phyloP scores from a whole-genome alignment of 139 green algal genomes.

The Dunaliella primolecta region DNA sequence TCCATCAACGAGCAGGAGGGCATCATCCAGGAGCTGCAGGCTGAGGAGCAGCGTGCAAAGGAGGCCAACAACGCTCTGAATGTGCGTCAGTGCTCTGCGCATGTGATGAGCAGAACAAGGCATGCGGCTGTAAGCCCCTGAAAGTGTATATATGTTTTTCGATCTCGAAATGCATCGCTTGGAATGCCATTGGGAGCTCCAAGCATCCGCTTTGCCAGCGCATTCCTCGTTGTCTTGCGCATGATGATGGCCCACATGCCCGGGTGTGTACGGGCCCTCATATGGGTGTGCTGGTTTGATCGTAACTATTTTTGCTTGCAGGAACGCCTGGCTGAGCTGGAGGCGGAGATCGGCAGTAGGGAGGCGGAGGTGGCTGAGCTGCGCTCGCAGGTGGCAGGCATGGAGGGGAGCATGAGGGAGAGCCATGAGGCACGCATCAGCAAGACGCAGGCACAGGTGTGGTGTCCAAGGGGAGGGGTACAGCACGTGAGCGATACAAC shows the following conservation, averaged over 20 bases:
- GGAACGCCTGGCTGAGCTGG: constrained; percentile 20
- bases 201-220: too few species aligned
- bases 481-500: too few species aligned
- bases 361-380: constrained; percentile 16
- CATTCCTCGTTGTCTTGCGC: too few species aligned
- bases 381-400: constrained; percentile 19
- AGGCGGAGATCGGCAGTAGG: constrained; percentile 15
- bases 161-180: too few species aligned
- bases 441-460: constrained; percentile 5
- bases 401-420: constrained; percentile 22
- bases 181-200: too few species aligned
- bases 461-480: background rate
- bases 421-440: constrained; percentile 23
- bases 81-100: background rate
- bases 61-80: constrained; percentile 13
- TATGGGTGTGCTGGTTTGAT: too few species aligned
- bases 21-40: constrained; percentile 16
- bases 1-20: constrained; percentile 22
- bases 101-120: background rate
- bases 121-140: too few species aligned
- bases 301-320: too few species aligned
- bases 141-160: too few species aligned
- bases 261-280: too few species aligned
- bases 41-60: constrained; percentile 19
- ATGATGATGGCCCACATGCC: too few species aligned